Conservation (phyloP, 495 filamentous ascomycete species). For the Talaromyces borbonicus region DNA sequence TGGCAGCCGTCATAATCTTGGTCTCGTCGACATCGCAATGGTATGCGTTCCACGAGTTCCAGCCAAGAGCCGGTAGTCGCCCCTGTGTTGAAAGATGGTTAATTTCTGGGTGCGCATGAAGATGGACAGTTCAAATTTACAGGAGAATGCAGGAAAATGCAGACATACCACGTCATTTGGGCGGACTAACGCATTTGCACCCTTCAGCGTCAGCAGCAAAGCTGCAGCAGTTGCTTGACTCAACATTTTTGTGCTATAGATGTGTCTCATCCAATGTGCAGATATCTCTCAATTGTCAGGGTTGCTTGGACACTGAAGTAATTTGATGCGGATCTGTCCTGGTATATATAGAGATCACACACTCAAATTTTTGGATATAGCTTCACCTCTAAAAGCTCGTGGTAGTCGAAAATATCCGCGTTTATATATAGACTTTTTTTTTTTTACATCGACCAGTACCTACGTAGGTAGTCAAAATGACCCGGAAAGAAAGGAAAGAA, state of each 20-base stretch:
- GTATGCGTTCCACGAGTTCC: conserved; percentile 54
- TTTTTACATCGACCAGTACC: too few species aligned
- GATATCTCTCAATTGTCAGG: too few species aligned
- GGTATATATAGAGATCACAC: too few species aligned
- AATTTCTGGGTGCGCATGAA: background rate
- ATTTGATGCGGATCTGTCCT: too few species aligned
- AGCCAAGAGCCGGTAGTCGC: conserved; percentile 46
- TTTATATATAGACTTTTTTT: too few species aligned
- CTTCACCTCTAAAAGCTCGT: too few species aligned
- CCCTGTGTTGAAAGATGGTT: conserved; percentile 19
- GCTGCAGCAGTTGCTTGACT: conserved; percentile 1
- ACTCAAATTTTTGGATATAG: too few species aligned
- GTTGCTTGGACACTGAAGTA: too few species aligned
- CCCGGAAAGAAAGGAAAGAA: too few species aligned
- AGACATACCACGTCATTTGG: conserved; percentile 20
- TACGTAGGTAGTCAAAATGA: too few species aligned
- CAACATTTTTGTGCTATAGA: background rate
- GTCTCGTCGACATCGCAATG: conserved; percentile 44
- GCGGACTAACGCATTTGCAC: conserved; percentile 17
- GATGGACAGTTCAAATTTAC: background rate
- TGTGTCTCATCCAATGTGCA: background rate
- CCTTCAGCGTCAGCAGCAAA: conserved; percentile 12
- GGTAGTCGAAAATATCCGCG: too few species aligned
- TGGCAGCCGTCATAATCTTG: conserved; percentile 42
- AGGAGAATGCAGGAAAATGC: too few species aligned